Percentiles rank a stretch among this genome's conserved stretches.
These are phyloP conservation scores for Chondrus crispus DNA, from an alignment of 23 red algal species.

Conservation along the genomic window DNA sequence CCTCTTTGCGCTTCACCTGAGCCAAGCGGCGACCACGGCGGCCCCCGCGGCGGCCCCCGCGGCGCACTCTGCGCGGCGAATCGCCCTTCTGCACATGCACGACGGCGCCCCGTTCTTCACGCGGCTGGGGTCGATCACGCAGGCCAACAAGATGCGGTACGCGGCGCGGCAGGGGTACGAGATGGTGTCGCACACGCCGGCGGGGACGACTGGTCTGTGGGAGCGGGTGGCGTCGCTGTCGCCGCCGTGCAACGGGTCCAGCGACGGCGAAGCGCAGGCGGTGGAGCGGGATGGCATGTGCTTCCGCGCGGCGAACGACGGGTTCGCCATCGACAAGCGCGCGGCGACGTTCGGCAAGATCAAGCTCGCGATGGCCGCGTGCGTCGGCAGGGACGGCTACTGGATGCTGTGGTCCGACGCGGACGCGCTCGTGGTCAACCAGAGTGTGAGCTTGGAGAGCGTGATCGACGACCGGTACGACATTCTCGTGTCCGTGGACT, in stretches of 20 bases:
- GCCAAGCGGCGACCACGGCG: no score
- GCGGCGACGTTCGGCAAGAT: slow-evolving; percentile 80
- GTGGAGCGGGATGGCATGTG: not conserved
- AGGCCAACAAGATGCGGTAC: slow-evolving; percentile 77
- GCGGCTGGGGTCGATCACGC: no score
- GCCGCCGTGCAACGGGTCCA: not conserved
- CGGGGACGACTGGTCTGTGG: slow-evolving; percentile 50
- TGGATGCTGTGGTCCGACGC: slow-evolving; percentile 87
- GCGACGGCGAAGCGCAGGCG: not conserved
- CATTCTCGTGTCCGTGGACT: slow-evolving; percentile 70
- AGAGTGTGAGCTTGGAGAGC: slow-evolving; percentile 46
- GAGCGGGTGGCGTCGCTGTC: not conserved
- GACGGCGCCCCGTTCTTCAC: slow-evolving; percentile 60
- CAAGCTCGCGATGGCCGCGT: slow-evolving; percentile 66
- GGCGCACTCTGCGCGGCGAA: not conserved
- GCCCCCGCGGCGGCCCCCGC: not conserved
- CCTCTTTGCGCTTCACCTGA: not conserved
- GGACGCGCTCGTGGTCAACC: slow-evolving; percentile 82
- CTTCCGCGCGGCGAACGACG: not conserved
- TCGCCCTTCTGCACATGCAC: slow-evolving; percentile 59
- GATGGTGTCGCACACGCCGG: slow-evolving; percentile 57
- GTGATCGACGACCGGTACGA: slow-evolving; percentile 71
- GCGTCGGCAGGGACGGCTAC: slow-evolving; percentile 54
- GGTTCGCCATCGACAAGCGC: slow-evolving; percentile 55
- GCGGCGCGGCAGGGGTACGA: slow-evolving; percentile 65